These are phyloP conservation scores for Discostella pseudostelligera DNA, from an alignment of 108 stramenopile genomes.

Conservation along the genomic window DNA sequence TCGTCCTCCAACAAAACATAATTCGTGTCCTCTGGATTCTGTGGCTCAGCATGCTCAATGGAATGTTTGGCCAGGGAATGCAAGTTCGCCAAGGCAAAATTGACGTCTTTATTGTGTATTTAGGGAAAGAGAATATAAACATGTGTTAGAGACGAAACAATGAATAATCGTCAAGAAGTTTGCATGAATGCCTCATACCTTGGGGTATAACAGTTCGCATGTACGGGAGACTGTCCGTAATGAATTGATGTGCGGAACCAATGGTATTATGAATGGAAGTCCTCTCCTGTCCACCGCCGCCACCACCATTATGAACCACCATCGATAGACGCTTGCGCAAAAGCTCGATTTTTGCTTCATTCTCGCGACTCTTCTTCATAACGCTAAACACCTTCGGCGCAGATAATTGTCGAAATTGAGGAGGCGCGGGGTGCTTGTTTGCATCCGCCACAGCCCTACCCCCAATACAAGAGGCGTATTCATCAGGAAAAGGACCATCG, in stretches of 20 bases:
- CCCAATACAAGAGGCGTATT: slow-evolving; percentile 61
- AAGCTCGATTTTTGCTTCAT: slow-evolving; percentile 55
- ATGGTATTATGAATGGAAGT: slow-evolving; percentile 37
- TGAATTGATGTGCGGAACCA: slow-evolving; percentile 51
- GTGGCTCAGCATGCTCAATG: slow-evolving; percentile 11
- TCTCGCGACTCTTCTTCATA: slow-evolving; percentile 58
- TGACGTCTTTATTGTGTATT: slow-evolving; percentile 45
- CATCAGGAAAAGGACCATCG: slow-evolving; percentile 48
- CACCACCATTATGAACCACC: background rate
- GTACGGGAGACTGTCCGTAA: slow-evolving; percentile 62
- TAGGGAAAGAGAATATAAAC: slow-evolving; percentile 10
- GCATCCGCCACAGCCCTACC: slow-evolving; percentile 63
- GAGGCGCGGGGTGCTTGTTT: slow-evolving; percentile 70
- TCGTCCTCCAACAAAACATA: slow-evolving; percentile 38
- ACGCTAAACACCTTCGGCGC: slow-evolving; percentile 75
- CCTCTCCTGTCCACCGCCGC: slow-evolving; percentile 1
- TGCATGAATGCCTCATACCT: too few relatives aligned
- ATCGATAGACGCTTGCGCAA: slow-evolving; percentile 47
- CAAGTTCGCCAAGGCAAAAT: slow-evolving; percentile 52
- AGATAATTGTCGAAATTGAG: slow-evolving; percentile 69
- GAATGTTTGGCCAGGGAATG: slow-evolving; percentile 52
- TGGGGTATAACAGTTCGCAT: slow-evolving; percentile 55
- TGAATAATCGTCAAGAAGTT: too few relatives aligned
- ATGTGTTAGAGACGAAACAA: background rate
- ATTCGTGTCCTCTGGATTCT: background rate